Evolutionary conservation across 495 filamentous ascomycete genomes (phyloP), one percentile per base, ranked within the genome.

Genomic region (Penicillium arizonense): DNA sequence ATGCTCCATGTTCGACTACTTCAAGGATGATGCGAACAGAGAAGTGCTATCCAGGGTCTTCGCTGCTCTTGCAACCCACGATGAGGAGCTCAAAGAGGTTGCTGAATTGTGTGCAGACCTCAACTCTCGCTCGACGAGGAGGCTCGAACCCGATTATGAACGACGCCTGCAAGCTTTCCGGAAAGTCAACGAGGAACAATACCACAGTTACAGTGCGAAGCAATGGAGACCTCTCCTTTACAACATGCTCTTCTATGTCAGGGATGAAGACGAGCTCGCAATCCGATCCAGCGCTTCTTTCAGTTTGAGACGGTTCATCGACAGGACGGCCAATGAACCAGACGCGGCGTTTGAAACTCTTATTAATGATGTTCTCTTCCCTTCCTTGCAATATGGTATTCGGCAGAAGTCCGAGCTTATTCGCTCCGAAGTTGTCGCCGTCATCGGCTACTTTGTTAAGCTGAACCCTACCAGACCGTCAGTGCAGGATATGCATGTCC

Each of bases 161-260:
- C 81, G 84, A 41, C 83, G 94, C 20, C 73, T 93, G 13, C 67
- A 78, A 38, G 95, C 89, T 20, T 97, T 95, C 70, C 85, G 79
- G 47, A 64, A 71, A 4, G 84, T 97, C 59, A 89, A 85, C 38
- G 81, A 84, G 24, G 56, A 66, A 7, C 54, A 74, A 8, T 76
- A 72, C 57, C 60, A 69, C 20, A 72, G 68, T 0, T 82, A 92
- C 33, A 87, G 78, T 3, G 65, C 84, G n/a, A 82, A 81, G 53
- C 87, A 96, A 61, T 99, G 94, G 95, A 79, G 82, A 51, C 92
- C 95, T n/a, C 73, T 97, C 28, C 65, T 97, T 2, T 87, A 87
- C 70, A 97, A 97, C 62, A 85, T 96, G 79, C 77, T 96, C 2
- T 97, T 83, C 71, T 93, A 86, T 61, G 85, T 96, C 58, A 87